Conservation (phyloP, 2,329 filamentous ascomycete species). For the Fusarium dimerum region DNA sequence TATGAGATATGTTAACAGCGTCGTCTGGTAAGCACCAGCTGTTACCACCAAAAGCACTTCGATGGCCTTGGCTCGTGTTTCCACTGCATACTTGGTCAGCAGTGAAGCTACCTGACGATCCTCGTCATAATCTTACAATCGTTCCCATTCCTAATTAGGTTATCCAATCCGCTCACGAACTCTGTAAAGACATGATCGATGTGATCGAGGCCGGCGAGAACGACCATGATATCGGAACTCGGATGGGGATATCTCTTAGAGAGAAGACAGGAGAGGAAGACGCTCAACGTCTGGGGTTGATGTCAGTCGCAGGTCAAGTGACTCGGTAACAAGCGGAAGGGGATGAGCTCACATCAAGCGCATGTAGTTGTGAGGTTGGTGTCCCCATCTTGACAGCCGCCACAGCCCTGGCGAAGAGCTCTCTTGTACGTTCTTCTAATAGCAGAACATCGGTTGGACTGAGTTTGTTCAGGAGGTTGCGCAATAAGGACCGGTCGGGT, state of each 20-base stretch:
- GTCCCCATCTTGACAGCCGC: slow-evolving; percentile 63
- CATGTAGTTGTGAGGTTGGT: slow-evolving; percentile 70
- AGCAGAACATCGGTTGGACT: slow-evolving; percentile 74
- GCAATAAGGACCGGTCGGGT: slow-evolving; percentile 72
- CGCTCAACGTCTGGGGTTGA: slow-evolving; percentile 72
- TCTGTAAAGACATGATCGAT: slow-evolving; percentile 87
- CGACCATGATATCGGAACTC: slow-evolving; percentile 89
- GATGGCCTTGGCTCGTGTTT: slow-evolving; percentile 77
- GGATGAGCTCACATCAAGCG: slow-evolving; percentile 71
- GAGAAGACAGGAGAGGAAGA: slow-evolving; percentile 80
- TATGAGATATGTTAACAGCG: slow-evolving; percentile 90
- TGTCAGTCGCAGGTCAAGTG: slow-evolving; percentile 29
- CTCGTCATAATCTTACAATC: slow-evolving; percentile 53
- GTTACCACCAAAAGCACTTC: slow-evolving; percentile 80
- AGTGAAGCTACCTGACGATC: background rate
- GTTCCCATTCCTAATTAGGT: slow-evolving; percentile 76
- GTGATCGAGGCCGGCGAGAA: slow-evolving; percentile 85
- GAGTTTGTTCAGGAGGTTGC: slow-evolving; percentile 68
- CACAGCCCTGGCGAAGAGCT: slow-evolving; percentile 76
- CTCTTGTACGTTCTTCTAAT: slow-evolving; percentile 74
- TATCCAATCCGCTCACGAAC: slow-evolving; percentile 80
- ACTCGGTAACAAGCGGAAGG: slow-evolving; percentile 24
- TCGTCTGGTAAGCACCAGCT: slow-evolving; percentile 94
- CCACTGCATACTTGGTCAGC: slow-evolving; percentile 53
- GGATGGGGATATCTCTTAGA: slow-evolving; percentile 92